Evolutionary conservation across 1,139 yeast genomes (phyloP).

Genomic region (Suhomyces atakaporum): DNA sequence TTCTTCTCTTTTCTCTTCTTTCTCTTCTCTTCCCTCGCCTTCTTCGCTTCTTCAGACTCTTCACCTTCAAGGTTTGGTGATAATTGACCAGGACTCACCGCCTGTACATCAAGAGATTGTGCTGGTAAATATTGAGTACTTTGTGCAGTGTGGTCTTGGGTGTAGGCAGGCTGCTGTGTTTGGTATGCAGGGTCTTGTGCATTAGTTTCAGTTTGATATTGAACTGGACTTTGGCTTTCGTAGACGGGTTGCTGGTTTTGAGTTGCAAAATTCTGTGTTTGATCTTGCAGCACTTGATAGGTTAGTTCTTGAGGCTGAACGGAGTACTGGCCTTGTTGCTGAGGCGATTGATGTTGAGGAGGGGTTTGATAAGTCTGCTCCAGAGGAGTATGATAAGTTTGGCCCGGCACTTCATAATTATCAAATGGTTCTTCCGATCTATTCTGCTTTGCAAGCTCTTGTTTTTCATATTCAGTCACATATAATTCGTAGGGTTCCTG

Average conservation of each 20-base stretch:
- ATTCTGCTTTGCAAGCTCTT: slow-evolving; percentile 9
- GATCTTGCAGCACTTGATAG: background rate
- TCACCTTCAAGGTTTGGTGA: slow-evolving; percentile 5
- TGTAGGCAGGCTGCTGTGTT: no score
- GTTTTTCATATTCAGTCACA: slow-evolving; percentile 20
- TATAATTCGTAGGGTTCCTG: slow-evolving; percentile 27
- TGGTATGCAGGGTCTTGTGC: slow-evolving; percentile 5
- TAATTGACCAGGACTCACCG: slow-evolving; percentile 6
- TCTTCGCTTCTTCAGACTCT: slow-evolving; percentile 16
- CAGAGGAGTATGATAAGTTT: background rate
- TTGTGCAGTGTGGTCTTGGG: no score
- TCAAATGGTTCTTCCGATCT: slow-evolving; percentile 32
- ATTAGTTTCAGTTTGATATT: background rate
- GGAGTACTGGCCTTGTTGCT: background rate
- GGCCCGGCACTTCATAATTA: slow-evolving; percentile 23
- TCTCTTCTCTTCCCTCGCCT: slow-evolving; percentile 18
- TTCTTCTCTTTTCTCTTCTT: slow-evolving; percentile 24
- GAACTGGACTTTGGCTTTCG: background rate
- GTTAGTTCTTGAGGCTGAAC: background rate
- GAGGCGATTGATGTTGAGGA: background rate
- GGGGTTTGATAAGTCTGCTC: background rate
- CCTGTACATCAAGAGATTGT: background rate
- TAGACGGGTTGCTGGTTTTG: background rate
- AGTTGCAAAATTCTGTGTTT: background rate
- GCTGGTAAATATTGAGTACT: slow-evolving; percentile 5